A percentile compares a stretch with the other conserved stretches of the same genome.
These are phyloP conservation scores for Trichocladium antarcticum DNA, from an alignment of 495 filamentous ascomycete species.

Conservation along the genomic window DNA sequence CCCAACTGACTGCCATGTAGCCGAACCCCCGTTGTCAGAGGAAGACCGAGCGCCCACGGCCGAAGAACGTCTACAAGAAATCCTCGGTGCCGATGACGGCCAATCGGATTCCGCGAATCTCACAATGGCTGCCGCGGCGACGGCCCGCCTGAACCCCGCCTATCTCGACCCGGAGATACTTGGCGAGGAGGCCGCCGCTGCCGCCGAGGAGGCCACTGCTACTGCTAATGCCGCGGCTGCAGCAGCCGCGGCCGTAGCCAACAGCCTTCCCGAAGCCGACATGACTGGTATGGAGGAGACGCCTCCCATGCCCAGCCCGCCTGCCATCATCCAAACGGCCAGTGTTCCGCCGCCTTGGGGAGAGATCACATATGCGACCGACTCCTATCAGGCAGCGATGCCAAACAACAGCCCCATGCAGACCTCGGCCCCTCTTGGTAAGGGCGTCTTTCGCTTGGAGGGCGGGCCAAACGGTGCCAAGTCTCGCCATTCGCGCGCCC, in stretches of 20 bases:
- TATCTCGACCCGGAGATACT: constrained; percentile 42
- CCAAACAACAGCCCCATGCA: constrained; percentile 11
- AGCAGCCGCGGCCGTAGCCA: constrained; percentile 11
- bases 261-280: constrained; percentile 12
- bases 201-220: constrained; percentile 20
- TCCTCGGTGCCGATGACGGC: constrained; percentile 21
- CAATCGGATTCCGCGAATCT: constrained; percentile 28
- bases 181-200: constrained; percentile 26
- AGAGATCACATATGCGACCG: constrained; percentile 32
- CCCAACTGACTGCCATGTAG: constrained; percentile 3
- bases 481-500: constrained; percentile 43
- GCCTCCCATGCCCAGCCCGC: background rate
- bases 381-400: constrained; percentile 20
- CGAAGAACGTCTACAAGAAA: constrained; percentile 30
- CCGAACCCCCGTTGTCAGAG: constrained; percentile 3
- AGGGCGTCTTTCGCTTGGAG: constrained; percentile 36
- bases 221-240: constrained; percentile 12
- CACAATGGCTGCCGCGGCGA: constrained; percentile 38
- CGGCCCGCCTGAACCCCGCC: constrained; percentile 36
- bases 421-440: constrained; percentile 15
- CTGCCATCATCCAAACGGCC: constrained; percentile 7
- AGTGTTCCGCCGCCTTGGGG: constrained; percentile 32
- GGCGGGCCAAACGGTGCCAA: constrained; percentile 24
- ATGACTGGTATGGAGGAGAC: constrained; percentile 9
- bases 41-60: constrained; percentile 19